Conservation (phyloP, 164 flowering plant genomes). For the Vitis amurensis region DNA sequence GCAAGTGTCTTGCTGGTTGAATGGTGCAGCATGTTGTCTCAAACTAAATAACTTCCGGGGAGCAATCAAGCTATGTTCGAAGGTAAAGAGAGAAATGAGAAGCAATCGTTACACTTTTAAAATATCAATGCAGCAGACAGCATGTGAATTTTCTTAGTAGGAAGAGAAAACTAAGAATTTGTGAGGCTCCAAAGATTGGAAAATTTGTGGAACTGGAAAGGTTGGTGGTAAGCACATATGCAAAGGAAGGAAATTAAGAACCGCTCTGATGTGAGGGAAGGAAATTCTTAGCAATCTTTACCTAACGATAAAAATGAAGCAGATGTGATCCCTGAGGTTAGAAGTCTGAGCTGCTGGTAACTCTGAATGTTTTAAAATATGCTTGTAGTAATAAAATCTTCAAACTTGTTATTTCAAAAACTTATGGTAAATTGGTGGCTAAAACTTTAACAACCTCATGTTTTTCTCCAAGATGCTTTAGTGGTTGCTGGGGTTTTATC, state of each 20-base stretch:
- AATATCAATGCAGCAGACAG: not conserved
- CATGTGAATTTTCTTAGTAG: not conserved
- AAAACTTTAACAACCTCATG: not conserved
- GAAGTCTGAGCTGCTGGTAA: not conserved
- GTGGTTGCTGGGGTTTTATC: not conserved
- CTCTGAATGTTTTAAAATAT: not conserved
- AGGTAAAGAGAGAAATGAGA: slow-evolving; percentile 35
- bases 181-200: too few relatives aligned
- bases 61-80: slow-evolving; percentile 63
- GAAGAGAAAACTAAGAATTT: not conserved
- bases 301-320: not conserved
- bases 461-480: not conserved
- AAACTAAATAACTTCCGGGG: slow-evolving; percentile 52
- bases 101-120: not conserved
- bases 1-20: slow-evolving; percentile 70
- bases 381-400: not conserved
- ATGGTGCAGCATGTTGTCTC: slow-evolving; percentile 70
- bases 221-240: not conserved
- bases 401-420: not conserved
- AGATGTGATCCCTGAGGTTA: not conserved
- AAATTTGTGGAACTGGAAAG: not conserved
- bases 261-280: too few relatives aligned
- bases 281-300: too few relatives aligned
- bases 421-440: not conserved
- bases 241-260: too few relatives aligned